Conservation (phyloP, 2,329 filamentous ascomycete species). For the Niveomyces coronatus region DNA sequence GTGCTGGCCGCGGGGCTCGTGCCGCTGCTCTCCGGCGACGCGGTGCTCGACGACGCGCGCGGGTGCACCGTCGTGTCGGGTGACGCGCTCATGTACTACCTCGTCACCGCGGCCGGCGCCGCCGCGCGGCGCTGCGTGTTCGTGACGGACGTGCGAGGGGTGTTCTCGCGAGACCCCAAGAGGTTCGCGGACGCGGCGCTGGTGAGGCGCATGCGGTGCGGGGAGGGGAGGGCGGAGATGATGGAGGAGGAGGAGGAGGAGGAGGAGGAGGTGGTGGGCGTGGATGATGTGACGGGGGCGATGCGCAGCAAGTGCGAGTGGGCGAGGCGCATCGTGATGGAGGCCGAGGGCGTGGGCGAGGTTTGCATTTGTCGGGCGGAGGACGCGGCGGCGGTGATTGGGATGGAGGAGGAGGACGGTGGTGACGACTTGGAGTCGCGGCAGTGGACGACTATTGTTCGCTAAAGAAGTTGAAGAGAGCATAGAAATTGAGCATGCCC, state of each 20-base stretch:
- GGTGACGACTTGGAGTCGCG: not conserved
- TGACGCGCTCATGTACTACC: constrained; percentile 9
- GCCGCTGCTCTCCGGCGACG: constrained; percentile 8
- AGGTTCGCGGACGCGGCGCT: not conserved
- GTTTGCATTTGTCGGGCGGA: constrained; percentile 4
- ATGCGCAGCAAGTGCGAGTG: constrained; percentile 11
- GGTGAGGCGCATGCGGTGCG: constrained; percentile 1
- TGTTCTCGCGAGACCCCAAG: constrained; percentile 9
- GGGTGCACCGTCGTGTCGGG: constrained; percentile 7
- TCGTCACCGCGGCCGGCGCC: not conserved
- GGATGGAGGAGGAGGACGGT: not conserved
- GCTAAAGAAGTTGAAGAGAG: too few species aligned
- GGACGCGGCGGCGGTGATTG: not conserved
- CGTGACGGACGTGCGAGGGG: constrained; percentile 7
- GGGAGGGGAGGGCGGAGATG: not conserved
- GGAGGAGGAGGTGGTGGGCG: not conserved
- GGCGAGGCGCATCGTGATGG: constrained; percentile 8
- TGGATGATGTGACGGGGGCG: constrained; percentile 9
- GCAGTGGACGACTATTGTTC: not conserved
- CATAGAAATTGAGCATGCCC: too few species aligned
- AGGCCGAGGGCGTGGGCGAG: not conserved
- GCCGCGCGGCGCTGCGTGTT: constrained; percentile 5
- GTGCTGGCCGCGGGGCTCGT: constrained; percentile 4
- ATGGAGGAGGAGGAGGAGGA: not conserved
- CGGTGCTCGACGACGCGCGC: constrained; percentile 4